Base-by-base conservation (phyloP, 129 eudicot genomes). In the Tagetes patula region DNA sequence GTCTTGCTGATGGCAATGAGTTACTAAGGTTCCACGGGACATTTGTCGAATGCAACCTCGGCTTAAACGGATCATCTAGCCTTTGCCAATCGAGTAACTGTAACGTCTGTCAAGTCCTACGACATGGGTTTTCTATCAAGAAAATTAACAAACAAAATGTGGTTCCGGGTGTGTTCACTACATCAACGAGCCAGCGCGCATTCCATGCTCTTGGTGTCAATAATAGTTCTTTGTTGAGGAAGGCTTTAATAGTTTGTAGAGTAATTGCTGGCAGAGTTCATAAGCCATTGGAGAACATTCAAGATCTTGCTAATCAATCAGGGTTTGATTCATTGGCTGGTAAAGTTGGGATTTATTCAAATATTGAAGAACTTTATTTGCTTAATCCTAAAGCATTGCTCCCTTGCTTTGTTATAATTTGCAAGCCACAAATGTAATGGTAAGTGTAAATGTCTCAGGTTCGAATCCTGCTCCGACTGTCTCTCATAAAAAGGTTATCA, bases 271-370 rank as follows among this genome's bases (percentile, higher is more conserved):
- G 98, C 8, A 89, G 98, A 58, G 96, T 92, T 56, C 98, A 89
- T 67, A 84, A 89, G 79, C 95, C 96, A 1, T 63, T 85, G 85
- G 96, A 92, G 77, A 87, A 87, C 75, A 47, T 87, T 71, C 88
- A 92, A 77, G 98, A 92, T 66, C 60, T 92, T 79, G 84, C 79
- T 67, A 92, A 88, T 32, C 90, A 87, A 81, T 85, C 95, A 0
- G 98, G 98, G 33, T 92, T 92, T 69, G 98, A 92, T 84, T 92
- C 98, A 4, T 77, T 92, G 85, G 98, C 98, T 12, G 98, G 98
- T 43, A 92, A 92, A 89, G 96, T 92, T n/a, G 98, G 98, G 5
- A 74, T 78, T 20, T 85, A 87, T 75, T 85, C 98, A 52, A 92
- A 87, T 58, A 84, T 86, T 83, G 97, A 91, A 73, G 97, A 88